phyloP scores from a whole-genome alignment of 371 early-diverging fungal species.

The Sporodiniella umbellata region DNA sequence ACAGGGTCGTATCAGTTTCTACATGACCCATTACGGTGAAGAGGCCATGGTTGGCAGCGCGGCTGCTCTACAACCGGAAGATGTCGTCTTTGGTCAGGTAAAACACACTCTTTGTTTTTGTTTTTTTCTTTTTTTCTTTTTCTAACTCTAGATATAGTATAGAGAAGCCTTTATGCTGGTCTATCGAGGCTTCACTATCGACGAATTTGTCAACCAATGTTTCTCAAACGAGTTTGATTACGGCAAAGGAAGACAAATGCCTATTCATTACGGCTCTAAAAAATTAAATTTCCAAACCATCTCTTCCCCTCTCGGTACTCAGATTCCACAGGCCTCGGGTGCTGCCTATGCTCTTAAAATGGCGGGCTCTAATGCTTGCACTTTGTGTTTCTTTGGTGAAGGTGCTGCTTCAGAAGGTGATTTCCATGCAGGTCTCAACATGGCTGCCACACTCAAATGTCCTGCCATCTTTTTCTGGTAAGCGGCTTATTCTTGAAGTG shows the following conservation, averaged over 20 bases:
- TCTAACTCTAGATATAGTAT: slow-evolving; percentile 57
- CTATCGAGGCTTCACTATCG: slow-evolving; percentile 91
- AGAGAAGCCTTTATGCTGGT: slow-evolving; percentile 93
- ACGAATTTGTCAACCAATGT: slow-evolving; percentile 95
- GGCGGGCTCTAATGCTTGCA: slow-evolving; percentile 70
- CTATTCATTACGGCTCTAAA: slow-evolving; percentile 92
- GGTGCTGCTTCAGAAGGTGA: slow-evolving; percentile 98
- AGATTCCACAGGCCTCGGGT: slow-evolving; percentile 98
- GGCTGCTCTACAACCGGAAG: slow-evolving; percentile 80
- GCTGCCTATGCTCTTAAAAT: slow-evolving; percentile 95
- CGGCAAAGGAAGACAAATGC: slow-evolving; percentile 98
- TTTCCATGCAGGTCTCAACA: slow-evolving; percentile 96
- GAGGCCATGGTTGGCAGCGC: slow-evolving; percentile 94
- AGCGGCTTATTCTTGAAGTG: slow-evolving; percentile 9
- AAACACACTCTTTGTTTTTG: neutral
- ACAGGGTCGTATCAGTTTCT: slow-evolving; percentile 96
- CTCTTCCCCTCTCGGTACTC: slow-evolving; percentile 94
- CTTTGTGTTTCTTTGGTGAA: slow-evolving; percentile 96
- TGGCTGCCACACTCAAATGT: slow-evolving; percentile 89
- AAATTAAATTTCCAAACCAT: slow-evolving; percentile 92
- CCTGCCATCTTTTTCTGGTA: slow-evolving; percentile 96
- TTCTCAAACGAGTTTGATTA: slow-evolving; percentile 85
- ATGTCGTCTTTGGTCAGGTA: slow-evolving; percentile 91
- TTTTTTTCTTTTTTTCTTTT: neutral
- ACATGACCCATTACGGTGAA: slow-evolving; percentile 98